Evolutionary conservation across 1,139 yeast genomes (phyloP).

Genomic region (Nakaseomyces delphensis): DNA sequence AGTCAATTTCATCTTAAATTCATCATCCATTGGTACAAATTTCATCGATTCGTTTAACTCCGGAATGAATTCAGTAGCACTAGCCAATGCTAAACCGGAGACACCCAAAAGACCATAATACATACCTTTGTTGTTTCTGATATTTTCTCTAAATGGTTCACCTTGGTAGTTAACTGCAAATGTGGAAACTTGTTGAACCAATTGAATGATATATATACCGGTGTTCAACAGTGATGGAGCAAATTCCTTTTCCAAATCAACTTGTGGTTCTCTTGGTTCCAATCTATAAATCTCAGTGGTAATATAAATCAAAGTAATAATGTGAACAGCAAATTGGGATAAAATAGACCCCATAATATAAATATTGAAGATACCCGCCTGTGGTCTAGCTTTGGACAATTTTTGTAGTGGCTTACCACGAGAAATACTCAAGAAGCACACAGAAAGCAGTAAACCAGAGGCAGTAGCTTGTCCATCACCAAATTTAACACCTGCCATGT

Average conservation of each 20-base stretch:
- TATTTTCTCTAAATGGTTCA: slow-evolving; percentile 88
- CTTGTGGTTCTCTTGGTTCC: slow-evolving; percentile 85
- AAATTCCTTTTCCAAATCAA: slow-evolving; percentile 85
- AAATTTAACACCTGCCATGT: slow-evolving; percentile 94
- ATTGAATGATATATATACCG: slow-evolving; percentile 87
- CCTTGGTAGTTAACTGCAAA: slow-evolving; percentile 98
- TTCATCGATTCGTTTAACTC: slow-evolving; percentile 87
- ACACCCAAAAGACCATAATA: slow-evolving; percentile 91
- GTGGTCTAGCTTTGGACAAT: slow-evolving; percentile 91
- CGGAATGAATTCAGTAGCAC: slow-evolving; percentile 91
- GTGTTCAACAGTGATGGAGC: slow-evolving; percentile 87
- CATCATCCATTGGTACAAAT: slow-evolving; percentile 73
- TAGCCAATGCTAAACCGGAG: slow-evolving; percentile 77
- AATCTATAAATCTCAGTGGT: slow-evolving; percentile 72
- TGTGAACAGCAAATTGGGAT: slow-evolving; percentile 93
- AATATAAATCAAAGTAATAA: slow-evolving; percentile 70
- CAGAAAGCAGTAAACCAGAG: slow-evolving; percentile 81
- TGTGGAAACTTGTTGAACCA: slow-evolving; percentile 95
- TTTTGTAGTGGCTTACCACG: slow-evolving; percentile 88
- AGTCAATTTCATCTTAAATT: slow-evolving; percentile 75
- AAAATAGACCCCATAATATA: slow-evolving; percentile 96
- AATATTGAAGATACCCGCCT: slow-evolving; percentile 88
- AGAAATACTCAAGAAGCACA: slow-evolving; percentile 91
- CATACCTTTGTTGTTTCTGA: slow-evolving; percentile 90
- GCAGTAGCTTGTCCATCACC: slow-evolving; percentile 97